Percentiles rank a stretch among this genome's conserved stretches.
Conservation (phyloP, 768 basidiomycete species). For the Russula abietina region DNA sequence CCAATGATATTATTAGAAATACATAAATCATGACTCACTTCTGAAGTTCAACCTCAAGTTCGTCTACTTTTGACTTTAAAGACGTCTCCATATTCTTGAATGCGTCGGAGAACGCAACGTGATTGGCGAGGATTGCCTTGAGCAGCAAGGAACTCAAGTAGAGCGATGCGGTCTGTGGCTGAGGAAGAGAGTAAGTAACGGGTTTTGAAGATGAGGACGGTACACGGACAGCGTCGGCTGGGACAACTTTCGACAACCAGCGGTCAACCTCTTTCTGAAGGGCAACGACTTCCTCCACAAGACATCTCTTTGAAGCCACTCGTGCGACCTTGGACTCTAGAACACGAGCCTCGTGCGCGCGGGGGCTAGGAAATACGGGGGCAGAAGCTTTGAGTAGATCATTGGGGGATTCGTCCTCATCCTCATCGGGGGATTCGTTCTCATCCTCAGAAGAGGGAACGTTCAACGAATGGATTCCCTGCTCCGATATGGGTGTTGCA, state of each 20-base stretch:
- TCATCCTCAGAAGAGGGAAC: slow-evolving; percentile 29
- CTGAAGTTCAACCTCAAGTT: slow-evolving; percentile 62
- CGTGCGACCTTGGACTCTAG: slow-evolving; percentile 74
- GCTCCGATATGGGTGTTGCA: slow-evolving; percentile 31
- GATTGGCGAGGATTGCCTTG: no score
- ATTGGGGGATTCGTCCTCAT: slow-evolving; percentile 40
- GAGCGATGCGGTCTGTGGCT: slow-evolving; percentile 54
- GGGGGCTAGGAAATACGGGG: slow-evolving; percentile 25
- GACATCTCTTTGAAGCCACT: slow-evolving; percentile 80
- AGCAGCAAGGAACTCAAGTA: no score
- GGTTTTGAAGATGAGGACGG: slow-evolving; percentile 23
- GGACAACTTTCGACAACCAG: slow-evolving; percentile 59
- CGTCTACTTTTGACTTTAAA: slow-evolving; percentile 61
- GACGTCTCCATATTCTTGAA: slow-evolving; percentile 56
- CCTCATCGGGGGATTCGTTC: slow-evolving; percentile 31
- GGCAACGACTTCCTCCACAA: slow-evolving; percentile 87
- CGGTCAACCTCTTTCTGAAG: slow-evolving; percentile 77
- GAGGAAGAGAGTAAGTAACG: slow-evolving; percentile 11
- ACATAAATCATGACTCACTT: slow-evolving; percentile 44
- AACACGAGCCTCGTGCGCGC: slow-evolving; percentile 47
- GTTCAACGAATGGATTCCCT: slow-evolving; percentile 25
- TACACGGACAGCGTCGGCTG: slow-evolving; percentile 56
- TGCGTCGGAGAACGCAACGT: slow-evolving; percentile 74
- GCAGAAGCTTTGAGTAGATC: slow-evolving; percentile 34
- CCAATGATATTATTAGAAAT: neutral